Percentiles rank a stretch among this genome's conserved stretches.
Evolutionary conservation across 352 stramenopile species (phyloP).

Genomic region (Globisporangium emineosum): DNA sequence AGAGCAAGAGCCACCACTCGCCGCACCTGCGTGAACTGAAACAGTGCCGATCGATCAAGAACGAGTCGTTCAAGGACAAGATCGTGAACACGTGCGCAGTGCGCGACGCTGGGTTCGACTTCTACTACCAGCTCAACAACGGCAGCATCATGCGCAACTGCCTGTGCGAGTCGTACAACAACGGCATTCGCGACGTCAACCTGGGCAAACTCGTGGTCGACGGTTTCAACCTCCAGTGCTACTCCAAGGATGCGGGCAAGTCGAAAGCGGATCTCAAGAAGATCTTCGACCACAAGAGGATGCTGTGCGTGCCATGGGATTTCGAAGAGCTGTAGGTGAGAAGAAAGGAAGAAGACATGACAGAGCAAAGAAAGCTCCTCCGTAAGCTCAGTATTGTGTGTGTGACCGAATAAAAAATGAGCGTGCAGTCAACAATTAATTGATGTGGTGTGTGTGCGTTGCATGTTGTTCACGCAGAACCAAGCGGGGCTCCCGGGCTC

Average conservation of each 20-base stretch:
- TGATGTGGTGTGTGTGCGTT: too few relatives aligned
- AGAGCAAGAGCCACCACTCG: neutral
- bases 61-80: neutral
- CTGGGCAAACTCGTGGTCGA: neutral
- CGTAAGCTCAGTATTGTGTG: neutral
- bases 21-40: neutral
- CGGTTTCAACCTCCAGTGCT: neutral
- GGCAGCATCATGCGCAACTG: neutral
- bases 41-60: neutral
- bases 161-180: slow-evolving; percentile 3
- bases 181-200: neutral
- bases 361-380: neutral
- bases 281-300: neutral
- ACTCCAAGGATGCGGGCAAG: neutral
- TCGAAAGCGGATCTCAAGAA: neutral
- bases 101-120: neutral
- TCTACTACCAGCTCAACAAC: slow-evolving; percentile 7
- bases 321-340: neutral
- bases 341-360: neutral
- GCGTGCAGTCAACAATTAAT: too few relatives aligned
- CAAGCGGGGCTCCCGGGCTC: too few relatives aligned
- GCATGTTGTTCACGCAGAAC: too few relatives aligned
- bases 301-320: neutral
- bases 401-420: too few relatives aligned
- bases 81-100: slow-evolving; percentile 4